A percentile compares a stretch with the other conserved stretches of the same genome.
Evolutionary conservation across 2,329 filamentous ascomycete genomes (phyloP).

Genomic region (Helminthosporium solani): DNA sequence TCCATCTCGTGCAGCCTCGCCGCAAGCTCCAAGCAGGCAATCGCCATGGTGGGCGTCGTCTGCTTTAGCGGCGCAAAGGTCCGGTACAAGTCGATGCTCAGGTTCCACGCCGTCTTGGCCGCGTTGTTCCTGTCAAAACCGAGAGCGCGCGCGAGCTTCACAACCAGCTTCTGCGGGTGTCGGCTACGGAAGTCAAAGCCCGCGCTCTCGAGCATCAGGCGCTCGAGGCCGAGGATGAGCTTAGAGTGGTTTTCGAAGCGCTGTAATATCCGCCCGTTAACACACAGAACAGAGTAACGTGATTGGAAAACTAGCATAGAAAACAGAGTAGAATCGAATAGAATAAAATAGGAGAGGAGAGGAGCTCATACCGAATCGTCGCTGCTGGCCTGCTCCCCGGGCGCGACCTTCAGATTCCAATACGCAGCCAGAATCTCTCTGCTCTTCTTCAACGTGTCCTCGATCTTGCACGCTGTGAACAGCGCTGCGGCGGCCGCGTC

Average conservation of each 20-base stretch:
- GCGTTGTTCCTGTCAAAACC: conserved; percentile 57
- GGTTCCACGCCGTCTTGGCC: conserved; percentile 70
- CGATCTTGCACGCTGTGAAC: conserved; percentile 93
- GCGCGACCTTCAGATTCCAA: conserved; percentile 74
- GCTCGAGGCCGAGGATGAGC: conserved; percentile 83
- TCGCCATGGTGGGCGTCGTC: conserved; percentile 78
- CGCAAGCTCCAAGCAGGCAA: conserved; percentile 79
- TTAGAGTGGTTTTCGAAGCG: conserved; percentile 78
- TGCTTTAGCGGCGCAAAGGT: conserved; percentile 93
- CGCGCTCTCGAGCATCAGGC: conserved; percentile 87
- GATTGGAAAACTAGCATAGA: no score
- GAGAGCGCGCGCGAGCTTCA: conserved; percentile 71
- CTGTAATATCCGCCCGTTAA: conserved; percentile 51
- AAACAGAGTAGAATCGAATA: no score
- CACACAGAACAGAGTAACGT: no score
- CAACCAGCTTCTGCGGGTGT: conserved; percentile 79
- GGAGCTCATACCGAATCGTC: conserved; percentile 79
- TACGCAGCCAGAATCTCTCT: conserved; percentile 87
- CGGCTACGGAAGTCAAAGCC: conserved; percentile 92
- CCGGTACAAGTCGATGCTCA: conserved; percentile 86
- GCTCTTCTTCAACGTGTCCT: conserved; percentile 97
- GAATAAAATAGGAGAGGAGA: no score
- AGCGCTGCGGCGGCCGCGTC: conserved; percentile 86
- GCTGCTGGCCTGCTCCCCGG: conserved; percentile 68
- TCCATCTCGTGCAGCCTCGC: conserved; percentile 64